A percentile compares a stretch with the other conserved stretches of the same genome.
These are phyloP conservation scores for Leptomonas pyrrhocoris DNA, from an alignment of 208 protist species.

Conservation along the genomic window DNA sequence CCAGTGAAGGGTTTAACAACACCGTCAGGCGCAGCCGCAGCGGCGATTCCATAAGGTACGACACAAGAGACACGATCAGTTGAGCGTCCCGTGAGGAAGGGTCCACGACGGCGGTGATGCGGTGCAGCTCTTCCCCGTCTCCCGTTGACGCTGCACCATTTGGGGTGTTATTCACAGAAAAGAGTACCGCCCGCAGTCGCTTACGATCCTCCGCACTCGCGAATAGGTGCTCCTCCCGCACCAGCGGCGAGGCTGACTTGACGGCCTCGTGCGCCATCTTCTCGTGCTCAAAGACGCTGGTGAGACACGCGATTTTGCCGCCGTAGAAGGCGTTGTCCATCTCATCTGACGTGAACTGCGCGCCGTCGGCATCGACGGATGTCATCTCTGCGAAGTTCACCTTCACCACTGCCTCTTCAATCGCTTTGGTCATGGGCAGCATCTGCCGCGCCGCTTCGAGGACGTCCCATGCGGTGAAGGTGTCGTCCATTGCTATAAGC, in stretches of 20 bases:
- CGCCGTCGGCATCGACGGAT: slow-evolving; percentile 4
- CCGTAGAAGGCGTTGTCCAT: slow-evolving; percentile 48
- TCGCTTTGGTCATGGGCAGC: slow-evolving; percentile 25
- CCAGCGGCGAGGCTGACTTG: neutral
- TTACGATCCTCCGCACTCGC: slow-evolving; percentile 8
- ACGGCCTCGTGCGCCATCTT: neutral
- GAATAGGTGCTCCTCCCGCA: slow-evolving; percentile 17
- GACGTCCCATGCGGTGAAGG: slow-evolving; percentile 48
- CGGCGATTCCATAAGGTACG: slow-evolving; percentile 47
- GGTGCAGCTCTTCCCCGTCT: slow-evolving; percentile 24
- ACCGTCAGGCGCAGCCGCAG: slow-evolving; percentile 66
- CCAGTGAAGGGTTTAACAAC: slow-evolving; percentile 66
- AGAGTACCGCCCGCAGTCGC: slow-evolving; percentile 10
- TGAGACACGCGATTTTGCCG: slow-evolving; percentile 43
- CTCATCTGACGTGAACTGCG: slow-evolving; percentile 27
- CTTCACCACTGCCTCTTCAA: slow-evolving; percentile 32
- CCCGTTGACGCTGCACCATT: neutral
- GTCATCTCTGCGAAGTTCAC: slow-evolving; percentile 45
- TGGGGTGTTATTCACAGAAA: slow-evolving; percentile 16
- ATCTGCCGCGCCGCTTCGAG: slow-evolving; percentile 20
- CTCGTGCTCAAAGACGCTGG: slow-evolving; percentile 22
- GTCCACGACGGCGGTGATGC: slow-evolving; percentile 84
- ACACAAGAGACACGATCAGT: slow-evolving; percentile 79
- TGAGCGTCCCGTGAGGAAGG: slow-evolving; percentile 88
- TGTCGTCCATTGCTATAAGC: slow-evolving; percentile 38